phyloP scores from a whole-genome alignment of 495 filamentous ascomycete genomes.

The Penicillium salamii region DNA sequence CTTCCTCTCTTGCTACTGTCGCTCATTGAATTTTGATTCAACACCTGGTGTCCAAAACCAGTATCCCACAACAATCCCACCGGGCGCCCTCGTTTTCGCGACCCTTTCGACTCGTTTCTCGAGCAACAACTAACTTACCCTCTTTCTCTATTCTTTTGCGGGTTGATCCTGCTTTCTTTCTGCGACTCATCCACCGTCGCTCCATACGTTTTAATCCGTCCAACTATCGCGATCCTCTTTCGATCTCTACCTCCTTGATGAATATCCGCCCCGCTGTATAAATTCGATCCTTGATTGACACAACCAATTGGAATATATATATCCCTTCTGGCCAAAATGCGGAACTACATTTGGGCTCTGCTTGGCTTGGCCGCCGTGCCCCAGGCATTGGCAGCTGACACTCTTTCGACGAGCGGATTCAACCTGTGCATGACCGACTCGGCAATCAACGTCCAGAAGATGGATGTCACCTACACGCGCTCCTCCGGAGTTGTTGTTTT shows the following conservation, averaged over 20 bases:
- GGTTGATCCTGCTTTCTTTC: constrained; percentile 31
- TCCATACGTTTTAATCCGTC: constrained; percentile 3
- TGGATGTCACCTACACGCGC: constrained; percentile 78
- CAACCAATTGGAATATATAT: not conserved
- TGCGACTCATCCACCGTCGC: not conserved
- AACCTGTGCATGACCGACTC: constrained; percentile 66
- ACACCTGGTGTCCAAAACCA: constrained; percentile 4
- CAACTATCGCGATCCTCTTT: constrained; percentile 5
- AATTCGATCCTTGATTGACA: not conserved
- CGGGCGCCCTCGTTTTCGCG: not conserved
- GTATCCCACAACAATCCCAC: not conserved
- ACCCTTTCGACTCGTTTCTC: constrained; percentile 5
- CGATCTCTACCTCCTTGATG: constrained; percentile 5
- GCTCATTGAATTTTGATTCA: not conserved
- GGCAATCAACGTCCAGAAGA: constrained; percentile 65
- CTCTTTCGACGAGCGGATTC: constrained; percentile 79
- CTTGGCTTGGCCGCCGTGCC: constrained; percentile 39
- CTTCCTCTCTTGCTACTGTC: constrained; percentile 3
- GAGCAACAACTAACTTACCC: not conserved
- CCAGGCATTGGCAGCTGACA: constrained; percentile 56
- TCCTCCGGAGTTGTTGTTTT: constrained; percentile 70
- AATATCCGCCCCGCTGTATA: not conserved
- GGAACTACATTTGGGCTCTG: constrained; percentile 25
- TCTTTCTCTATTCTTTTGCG: constrained; percentile 6
- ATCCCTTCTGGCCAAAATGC: constrained; percentile 25